Evolutionary conservation across 257 asterid species (phyloP), one percentile per base, ranked within the genome.

Genomic region (Parsonsia alboflavescens): DNA sequence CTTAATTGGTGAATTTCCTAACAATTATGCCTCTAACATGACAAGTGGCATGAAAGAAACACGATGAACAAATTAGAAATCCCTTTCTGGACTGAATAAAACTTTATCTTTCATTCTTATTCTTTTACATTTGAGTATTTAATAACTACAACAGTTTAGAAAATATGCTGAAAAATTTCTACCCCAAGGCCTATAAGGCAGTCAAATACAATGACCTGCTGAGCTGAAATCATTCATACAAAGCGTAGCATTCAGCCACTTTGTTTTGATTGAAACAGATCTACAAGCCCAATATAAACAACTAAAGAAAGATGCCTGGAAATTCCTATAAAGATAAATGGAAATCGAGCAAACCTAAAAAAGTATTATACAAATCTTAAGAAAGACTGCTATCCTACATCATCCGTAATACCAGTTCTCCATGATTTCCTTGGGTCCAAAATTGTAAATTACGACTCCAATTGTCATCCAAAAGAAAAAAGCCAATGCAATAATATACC

Each of bases 391-490:
- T 54, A 6, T 19, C 19, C 66, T 6, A 61, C 66, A 26, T 61
- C 21, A 13, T 26, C 26, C 21, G 4, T 28, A 41, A 26, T 26
- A 61, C 68, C 45, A 36, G 17, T 63, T 19, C n/a, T n/a, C n/a
- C 48, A 33, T 17, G 22, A 24, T 9, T 63, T 63, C 48, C 48
- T 33, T 16, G 12, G 36, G 24, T 17, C 24, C 11, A 9, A 49
- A 70, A 21, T 70, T n/a, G 57, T 46, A 70, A 28, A 70, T 24
- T 15, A 33, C 22, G 5, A 85, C 87, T 66, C 91, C 94, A 68
- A 86, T 86, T 44, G 87, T 96, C 56, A 90, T 33, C 45, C 78
- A 76, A 22, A 78, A 81, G 21, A 73, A 8, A 13, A 42, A 22
- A 48, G 19, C 36, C 10, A 22, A 6, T 26, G 33, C 22, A 7